Conservation (phyloP, 2,329 filamentous ascomycete species). For the Metarhizium brunneum region DNA sequence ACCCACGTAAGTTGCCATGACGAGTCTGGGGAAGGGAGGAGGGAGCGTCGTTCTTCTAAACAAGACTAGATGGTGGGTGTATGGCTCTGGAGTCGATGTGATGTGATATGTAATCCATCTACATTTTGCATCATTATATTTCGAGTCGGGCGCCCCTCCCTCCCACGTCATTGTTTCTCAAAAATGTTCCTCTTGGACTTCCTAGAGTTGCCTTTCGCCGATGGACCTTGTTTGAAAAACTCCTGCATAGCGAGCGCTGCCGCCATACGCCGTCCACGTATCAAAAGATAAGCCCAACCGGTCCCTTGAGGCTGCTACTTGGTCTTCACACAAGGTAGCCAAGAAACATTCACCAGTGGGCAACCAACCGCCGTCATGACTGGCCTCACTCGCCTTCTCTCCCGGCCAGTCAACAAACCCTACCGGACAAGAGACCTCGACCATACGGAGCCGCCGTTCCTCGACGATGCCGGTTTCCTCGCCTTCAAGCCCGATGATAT, state of each 20-base stretch:
- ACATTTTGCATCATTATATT: neutral
- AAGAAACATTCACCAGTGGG: neutral
- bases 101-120: neutral
- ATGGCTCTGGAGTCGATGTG: neutral
- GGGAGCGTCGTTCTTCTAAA: neutral
- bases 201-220: too few species aligned
- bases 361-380: neutral
- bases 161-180: too few species aligned
- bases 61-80: neutral
- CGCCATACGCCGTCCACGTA: neutral
- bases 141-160: neutral
- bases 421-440: conserved; percentile 30
- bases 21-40: too few species aligned
- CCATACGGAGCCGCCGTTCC: conserved; percentile 22
- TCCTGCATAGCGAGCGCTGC: neutral
- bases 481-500: conserved; percentile 41
- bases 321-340: neutral
- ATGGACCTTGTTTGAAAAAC: neutral
- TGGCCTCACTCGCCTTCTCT: conserved; percentile 28
- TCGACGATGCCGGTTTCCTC: conserved; percentile 41
- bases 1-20: neutral
- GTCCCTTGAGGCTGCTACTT: neutral
- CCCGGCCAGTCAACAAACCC: conserved; percentile 42
- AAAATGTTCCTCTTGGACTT: too few species aligned
- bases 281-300: neutral